A percentile compares a stretch with the other conserved stretches of the same genome.
Evolutionary conservation across 2,329 filamentous ascomycete genomes (phyloP).

Genomic region (Ceratocystis albifundus): DNA sequence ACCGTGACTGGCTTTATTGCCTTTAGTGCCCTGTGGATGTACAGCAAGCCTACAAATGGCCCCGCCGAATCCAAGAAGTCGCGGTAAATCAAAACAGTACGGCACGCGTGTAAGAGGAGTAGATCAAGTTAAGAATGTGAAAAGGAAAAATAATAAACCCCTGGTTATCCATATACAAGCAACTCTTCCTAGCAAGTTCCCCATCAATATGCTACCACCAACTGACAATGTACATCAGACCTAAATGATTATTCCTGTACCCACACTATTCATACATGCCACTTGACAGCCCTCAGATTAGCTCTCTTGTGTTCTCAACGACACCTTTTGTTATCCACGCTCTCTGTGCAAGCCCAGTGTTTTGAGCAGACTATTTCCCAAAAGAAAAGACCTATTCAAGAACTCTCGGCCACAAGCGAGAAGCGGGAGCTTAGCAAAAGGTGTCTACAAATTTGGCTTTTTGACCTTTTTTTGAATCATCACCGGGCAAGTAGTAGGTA

Average conservation of each 20-base stretch:
- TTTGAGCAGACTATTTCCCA: background rate
- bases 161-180: background rate
- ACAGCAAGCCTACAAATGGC: slow-evolving; percentile 39
- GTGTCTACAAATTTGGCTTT: slow-evolving; percentile 47
- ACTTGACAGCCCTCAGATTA: slow-evolving; percentile 41
- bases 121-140: slow-evolving; percentile 11
- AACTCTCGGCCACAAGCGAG: background rate
- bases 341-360: background rate
- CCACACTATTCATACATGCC: slow-evolving; percentile 1
- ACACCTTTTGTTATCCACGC: slow-evolving; percentile 30
- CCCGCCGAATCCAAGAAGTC: slow-evolving; percentile 36
- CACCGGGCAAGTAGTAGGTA: slow-evolving; percentile 32
- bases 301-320: slow-evolving; percentile 45
- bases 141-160: slow-evolving; percentile 17
- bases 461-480: slow-evolving; percentile 40
- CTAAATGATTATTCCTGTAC: background rate
- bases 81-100: slow-evolving; percentile 30
- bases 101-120: background rate
- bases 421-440: background rate
- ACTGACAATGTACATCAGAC: background rate
- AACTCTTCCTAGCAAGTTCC: background rate
- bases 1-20: slow-evolving; percentile 74
- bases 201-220: background rate
- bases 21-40: slow-evolving; percentile 85
- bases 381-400: background rate